A percentile compares a stretch with the other conserved stretches of the same genome.
These are phyloP conservation scores for Phoma herbarum DNA, from an alignment of 2,329 filamentous ascomycete genomes.

Conservation along the genomic window DNA sequence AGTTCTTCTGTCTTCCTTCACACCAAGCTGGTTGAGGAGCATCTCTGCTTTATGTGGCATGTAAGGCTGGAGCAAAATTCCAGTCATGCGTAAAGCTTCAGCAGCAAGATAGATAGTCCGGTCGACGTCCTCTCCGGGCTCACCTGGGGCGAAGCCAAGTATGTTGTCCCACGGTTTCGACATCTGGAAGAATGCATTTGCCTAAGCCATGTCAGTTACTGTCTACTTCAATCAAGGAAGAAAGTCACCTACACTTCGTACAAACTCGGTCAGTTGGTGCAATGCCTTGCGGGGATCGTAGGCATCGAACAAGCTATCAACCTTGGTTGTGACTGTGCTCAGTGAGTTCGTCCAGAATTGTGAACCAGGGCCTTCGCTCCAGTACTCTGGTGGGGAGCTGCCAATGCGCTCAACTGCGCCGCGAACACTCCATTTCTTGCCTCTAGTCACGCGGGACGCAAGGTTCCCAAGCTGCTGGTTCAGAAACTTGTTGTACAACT, in stretches of 20 bases:
- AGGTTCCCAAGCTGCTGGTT: constrained; percentile 84
- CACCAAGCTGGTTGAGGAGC: constrained; percentile 80
- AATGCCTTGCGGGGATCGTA: constrained; percentile 43
- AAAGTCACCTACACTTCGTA: constrained; percentile 37
- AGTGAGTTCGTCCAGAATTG: constrained; percentile 53
- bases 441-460: constrained; percentile 72
- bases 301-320: constrained; percentile 36
- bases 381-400: constrained; percentile 38
- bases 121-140: constrained; percentile 45
- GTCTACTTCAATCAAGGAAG: not conserved
- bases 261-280: constrained; percentile 38
- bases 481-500: constrained; percentile 80
- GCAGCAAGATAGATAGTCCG: constrained; percentile 72
- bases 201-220: constrained; percentile 52
- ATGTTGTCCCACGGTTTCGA: constrained; percentile 73
- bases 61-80: constrained; percentile 88
- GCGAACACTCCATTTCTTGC: constrained; percentile 73
- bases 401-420: constrained; percentile 61
- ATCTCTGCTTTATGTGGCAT: constrained; percentile 80
- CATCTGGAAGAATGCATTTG: constrained; percentile 72
- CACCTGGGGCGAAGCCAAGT: constrained; percentile 45
- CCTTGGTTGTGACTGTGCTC: constrained; percentile 27
- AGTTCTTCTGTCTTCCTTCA: constrained; percentile 68
- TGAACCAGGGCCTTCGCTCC: constrained; percentile 40
- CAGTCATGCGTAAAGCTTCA: constrained; percentile 80